Base-by-base conservation (phyloP, 441 rosid genomes). In the Arabidopsis hybrid region DNA sequence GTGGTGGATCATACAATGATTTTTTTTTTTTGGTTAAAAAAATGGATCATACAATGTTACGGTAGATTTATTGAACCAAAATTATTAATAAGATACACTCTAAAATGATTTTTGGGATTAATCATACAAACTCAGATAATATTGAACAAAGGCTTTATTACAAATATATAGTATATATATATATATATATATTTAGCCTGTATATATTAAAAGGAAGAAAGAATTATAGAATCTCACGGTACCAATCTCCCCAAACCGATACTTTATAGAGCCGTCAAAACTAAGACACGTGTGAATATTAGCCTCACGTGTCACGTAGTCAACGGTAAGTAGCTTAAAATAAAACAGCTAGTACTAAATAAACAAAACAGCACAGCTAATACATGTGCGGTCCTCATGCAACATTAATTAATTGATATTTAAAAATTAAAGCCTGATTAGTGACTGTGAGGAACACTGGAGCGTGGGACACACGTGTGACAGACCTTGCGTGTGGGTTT, bases 271-370 rank as follows among this genome's bases (percentile, higher is more conserved):
- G 65, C 75, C 71, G 79, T 63, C 71, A 69, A 63, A 42, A 21
- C 1, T 0, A 46, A 31, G 75, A 70, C 76, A 70, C 76, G 67
- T 76, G 75, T 31, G 57, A 7, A 40, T 46, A 31, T 40, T 17
- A 69, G 61, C 51, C 39, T 32, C 75, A 70, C 76, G 67, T 76
- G 80, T 70, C 80, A 70, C 16, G 11, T 14, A 70, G 76, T 76
- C 76, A 64, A 70, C 67, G 67, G 80, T 70, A 42, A 56, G 55
- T 26, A 39, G 67, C 47, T 16, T 21, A 21, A 53, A 69, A 29
- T 31, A 31, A 75, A 46, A 7, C 46, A 56, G 40, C 43, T 21
- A 69, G 7, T 12, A 3, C 31, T 69, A 55, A 67, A 8, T 34
- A 39, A 38, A 21, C 42, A 6, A 9, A 31, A 17, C n/a, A 51